Evolutionary conservation across 441 rosid species (phyloP).

Genomic region (Iberis amara): DNA sequence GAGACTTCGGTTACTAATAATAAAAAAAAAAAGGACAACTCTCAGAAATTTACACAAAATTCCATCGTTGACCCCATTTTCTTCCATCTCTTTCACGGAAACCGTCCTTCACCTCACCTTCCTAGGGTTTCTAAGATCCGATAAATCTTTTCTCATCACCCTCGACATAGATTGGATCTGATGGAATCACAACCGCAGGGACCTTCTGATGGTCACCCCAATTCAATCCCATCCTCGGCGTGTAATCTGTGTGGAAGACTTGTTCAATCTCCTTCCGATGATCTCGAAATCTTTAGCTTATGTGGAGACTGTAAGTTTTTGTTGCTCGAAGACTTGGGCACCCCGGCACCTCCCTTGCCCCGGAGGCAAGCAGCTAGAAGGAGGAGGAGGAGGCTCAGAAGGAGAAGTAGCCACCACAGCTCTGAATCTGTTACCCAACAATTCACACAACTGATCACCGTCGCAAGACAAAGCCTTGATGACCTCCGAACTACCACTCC

Average conservation of each 20-base stretch:
- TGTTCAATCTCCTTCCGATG: slow-evolving; percentile 39
- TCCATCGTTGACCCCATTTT: no score
- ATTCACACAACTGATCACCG: slow-evolving; percentile 33
- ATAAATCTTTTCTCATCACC: no score
- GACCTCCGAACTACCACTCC: slow-evolving; percentile 34
- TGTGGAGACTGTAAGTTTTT: slow-evolving; percentile 84
- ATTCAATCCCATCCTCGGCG: slow-evolving; percentile 21
- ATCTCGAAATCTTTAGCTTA: slow-evolving; percentile 42
- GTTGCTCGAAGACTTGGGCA: slow-evolving; percentile 63
- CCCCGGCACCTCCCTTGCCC: slow-evolving; percentile 38
- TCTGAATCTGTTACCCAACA: slow-evolving; percentile 64
- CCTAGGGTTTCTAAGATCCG: no score
- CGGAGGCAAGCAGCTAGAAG: slow-evolving; percentile 42
- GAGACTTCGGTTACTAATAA: neutral
- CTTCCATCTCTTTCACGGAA: no score
- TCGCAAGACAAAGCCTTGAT: slow-evolving; percentile 48
- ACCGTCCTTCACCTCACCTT: no score
- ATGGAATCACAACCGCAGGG: no score
- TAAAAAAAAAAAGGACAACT: neutral
- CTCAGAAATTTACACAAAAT: no score
- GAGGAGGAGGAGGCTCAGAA: slow-evolving; percentile 36
- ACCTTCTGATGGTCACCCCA: no score
- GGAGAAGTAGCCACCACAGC: slow-evolving; percentile 51
- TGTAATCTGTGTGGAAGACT: slow-evolving; percentile 61
- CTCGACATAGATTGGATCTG: no score